Evolutionary conservation across 192 early-diverging fungal species (phyloP), one percentile per base, ranked within the genome.

Genomic region (Umbelopsis ramanniana): DNA sequence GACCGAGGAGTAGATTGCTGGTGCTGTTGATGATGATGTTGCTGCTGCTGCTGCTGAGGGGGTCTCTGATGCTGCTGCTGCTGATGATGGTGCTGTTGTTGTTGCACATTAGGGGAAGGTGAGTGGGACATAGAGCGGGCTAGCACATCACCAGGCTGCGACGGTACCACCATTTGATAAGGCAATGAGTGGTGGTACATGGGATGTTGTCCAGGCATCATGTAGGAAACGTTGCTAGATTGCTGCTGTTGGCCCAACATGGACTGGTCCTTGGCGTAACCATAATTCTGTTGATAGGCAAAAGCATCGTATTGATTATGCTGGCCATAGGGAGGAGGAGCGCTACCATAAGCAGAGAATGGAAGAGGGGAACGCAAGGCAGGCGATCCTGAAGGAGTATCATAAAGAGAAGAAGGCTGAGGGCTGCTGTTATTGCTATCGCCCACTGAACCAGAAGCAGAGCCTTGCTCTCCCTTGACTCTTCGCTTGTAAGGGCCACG

Each of bases 401-500:
- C 57, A 63, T 63, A 63, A 37, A 63, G 57, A n/a, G 57, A 37
- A 37, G 57, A 63, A 29, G 57, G 57, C 19, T 63, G 57, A 37
- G 57, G 57, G 57, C 57, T 63, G 12, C 29, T 37, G 5, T 22
- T 63, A 14, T 38, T 63, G 57, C 57, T 63, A 37, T 63, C 57
- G 5, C 37, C 57, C 29, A 63, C 57, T 63, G 57, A 63, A 12
- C 57, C 57, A 12, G 57, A 63, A 37, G 57, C 57, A 35, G 57
- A 63, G 17, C 57, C 57, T 38, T 63, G 57, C 35, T 55, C 69
- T 22, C 69, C 53, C 38, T 47, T 54, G 23, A 73, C 66, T 68
- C 84, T 83, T 48, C 84, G 80, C 72, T 93, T 93, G 72, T 95
- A 95, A 7, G 93, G 94, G 2, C 94, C 94, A 21, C 94, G 84